Base-by-base conservation (phyloP, 2,329 filamentous ascomycete genomes). In the Gyromitra esculenta region DNA sequence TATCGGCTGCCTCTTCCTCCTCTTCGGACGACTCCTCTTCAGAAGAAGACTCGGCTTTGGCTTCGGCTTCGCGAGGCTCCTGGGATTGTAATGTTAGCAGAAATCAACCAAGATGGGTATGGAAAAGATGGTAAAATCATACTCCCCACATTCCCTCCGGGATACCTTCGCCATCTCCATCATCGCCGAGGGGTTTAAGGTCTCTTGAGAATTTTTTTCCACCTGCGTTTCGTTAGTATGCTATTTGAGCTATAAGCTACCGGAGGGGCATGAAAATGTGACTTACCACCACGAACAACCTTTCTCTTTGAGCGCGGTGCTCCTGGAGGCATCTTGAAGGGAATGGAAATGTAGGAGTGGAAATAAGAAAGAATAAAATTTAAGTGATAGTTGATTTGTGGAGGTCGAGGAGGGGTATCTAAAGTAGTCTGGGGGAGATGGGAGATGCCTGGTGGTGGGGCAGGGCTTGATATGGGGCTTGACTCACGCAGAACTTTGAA, bases 151-250 rank as follows among this genome's bases (percentile, higher is more conserved):
- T 95, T 87, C 91, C 69, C 50, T 77, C 64, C 5, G n/a, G 41
- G 7, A 59, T 57, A n/a, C 50, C 91, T 78, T 95, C 87, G 81
- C 93, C 90, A 82, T 96, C 96, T 25, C 41, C 66, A 82, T 98
- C 92, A 80, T 90, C 91, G 82, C 97, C 94, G 82, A 96, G 86
- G 21, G 94, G 94, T 84, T 92, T 91, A 60, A 98, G 90, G 83
- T 97, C 91, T 80, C 93, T 91, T 80, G 94, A 97, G 86, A 96
- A 99, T 82, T 97, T 91, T 85, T 97, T 97, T 82, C 96, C 96
- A 78, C 94, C 94, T 97, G 79, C 31, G 37, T 31, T 37, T 64
- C 43, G 65, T 18, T 64, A 67, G 56, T 13, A 59, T 62, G 37
- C 37, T 41, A 39, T 31, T 31, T 31, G 25, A 31, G 45, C n/a